Conservation (phyloP, 2,329 filamentous ascomycete species). For the Teratosphaeria epicoccoides region DNA sequence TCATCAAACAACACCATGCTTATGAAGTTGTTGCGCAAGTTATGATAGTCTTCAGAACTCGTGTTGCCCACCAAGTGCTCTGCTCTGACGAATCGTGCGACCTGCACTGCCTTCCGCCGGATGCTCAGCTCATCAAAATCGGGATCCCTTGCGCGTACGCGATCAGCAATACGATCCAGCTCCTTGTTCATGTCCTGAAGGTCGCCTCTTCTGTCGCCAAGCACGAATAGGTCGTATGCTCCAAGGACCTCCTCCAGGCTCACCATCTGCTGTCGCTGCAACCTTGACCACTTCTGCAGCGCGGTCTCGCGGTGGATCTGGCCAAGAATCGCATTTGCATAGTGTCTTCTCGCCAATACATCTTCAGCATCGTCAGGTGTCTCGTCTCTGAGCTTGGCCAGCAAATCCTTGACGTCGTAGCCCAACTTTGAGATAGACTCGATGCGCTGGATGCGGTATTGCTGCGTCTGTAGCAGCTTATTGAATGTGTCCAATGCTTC, state of each 20-base stretch:
- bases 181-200: constrained; percentile 51
- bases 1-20: constrained; percentile 65
- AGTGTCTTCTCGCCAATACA: constrained; percentile 67
- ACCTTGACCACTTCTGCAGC: constrained; percentile 61
- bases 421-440: constrained; percentile 61
- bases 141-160: constrained; percentile 45
- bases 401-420: constrained; percentile 75
- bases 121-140: constrained; percentile 48
- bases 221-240: constrained; percentile 81
- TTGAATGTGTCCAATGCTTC: constrained; percentile 41
- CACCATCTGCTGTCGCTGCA: constrained; percentile 41
- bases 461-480: constrained; percentile 58
- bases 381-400: constrained; percentile 56
- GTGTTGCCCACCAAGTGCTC: constrained; percentile 55
- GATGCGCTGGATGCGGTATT: constrained; percentile 58
- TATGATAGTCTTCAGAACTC: constrained; percentile 62
- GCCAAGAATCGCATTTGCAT: constrained; percentile 62
- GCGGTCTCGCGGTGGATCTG: constrained; percentile 73
- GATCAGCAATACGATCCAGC: constrained; percentile 52
- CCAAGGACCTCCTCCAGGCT: constrained; percentile 64
- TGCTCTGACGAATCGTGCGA: constrained; percentile 59
- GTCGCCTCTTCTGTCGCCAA: constrained; percentile 63
- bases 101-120: constrained; percentile 54
- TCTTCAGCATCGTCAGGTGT: constrained; percentile 54
- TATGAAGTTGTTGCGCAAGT: constrained; percentile 78